Conservation (phyloP, 148 eudicot species). For the Silene latifolia region DNA sequence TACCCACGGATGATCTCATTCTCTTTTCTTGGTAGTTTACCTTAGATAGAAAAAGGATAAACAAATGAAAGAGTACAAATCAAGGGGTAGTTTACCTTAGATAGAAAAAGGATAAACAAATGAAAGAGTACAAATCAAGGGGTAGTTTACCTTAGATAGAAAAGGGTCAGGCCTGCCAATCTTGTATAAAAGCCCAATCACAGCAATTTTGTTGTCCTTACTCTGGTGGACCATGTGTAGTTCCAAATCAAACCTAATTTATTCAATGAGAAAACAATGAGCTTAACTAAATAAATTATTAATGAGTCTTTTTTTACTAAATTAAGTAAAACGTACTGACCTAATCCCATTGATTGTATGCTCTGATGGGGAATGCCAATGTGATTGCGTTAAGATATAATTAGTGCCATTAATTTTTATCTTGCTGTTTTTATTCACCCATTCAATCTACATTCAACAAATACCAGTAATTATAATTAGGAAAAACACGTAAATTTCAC, state of each 20-base stretch:
- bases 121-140: too few species aligned
- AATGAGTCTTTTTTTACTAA: too few species aligned
- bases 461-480: neutral
- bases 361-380: slow-evolving; percentile 82
- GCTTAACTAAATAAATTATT: too few species aligned
- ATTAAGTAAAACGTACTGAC: slow-evolving; percentile 24
- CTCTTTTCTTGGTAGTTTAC: slow-evolving; percentile 1
- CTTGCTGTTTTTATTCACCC: slow-evolving; percentile 46
- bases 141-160: slow-evolving; percentile 49
- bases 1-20: too few species aligned
- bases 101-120: too few species aligned
- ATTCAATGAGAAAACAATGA: neutral
- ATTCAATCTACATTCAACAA: slow-evolving; percentile 36
- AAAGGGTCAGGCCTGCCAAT: slow-evolving; percentile 51
- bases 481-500: too few species aligned
- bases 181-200: slow-evolving; percentile 43
- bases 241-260: slow-evolving; percentile 52
- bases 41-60: too few species aligned
- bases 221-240: slow-evolving; percentile 58
- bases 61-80: too few species aligned
- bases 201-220: slow-evolving; percentile 40
- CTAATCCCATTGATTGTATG: slow-evolving; percentile 56
- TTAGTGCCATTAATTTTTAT: slow-evolving; percentile 38
- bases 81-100: too few species aligned
- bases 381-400: slow-evolving; percentile 44